Evolutionary conservation across 1,284 basidiomycete genomes (phyloP).

Genomic region (Chalciporus sp.): DNA sequence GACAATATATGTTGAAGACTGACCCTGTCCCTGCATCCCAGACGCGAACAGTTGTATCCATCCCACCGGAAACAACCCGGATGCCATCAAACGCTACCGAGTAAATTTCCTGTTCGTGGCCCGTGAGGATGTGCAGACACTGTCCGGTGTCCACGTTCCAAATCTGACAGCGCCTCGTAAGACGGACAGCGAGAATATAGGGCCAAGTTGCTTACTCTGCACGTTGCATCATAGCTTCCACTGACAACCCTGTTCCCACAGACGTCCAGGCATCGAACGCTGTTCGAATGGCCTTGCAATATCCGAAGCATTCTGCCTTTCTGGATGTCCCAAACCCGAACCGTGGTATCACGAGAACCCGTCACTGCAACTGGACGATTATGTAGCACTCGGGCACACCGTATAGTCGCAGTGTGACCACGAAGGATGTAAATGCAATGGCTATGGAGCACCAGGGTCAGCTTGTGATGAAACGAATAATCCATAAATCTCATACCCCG

Average conservation of each 20-base stretch:
- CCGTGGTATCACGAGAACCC: slow-evolving; percentile 84
- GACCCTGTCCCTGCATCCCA: slow-evolving; percentile 86
- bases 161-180: slow-evolving; percentile 46
- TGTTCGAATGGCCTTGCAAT: slow-evolving; percentile 79
- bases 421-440: slow-evolving; percentile 78
- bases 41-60: slow-evolving; percentile 90
- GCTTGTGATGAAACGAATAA: background rate
- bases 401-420: slow-evolving; percentile 91
- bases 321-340: slow-evolving; percentile 94
- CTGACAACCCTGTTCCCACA: slow-evolving; percentile 81
- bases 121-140: slow-evolving; percentile 84
- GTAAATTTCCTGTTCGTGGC: slow-evolving; percentile 93
- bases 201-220: slow-evolving; percentile 56
- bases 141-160: slow-evolving; percentile 87
- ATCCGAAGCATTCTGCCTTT: slow-evolving; percentile 70
- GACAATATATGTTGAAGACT: slow-evolving; percentile 3
- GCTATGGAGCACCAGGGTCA: slow-evolving; percentile 39
- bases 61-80: slow-evolving; percentile 82
- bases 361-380: slow-evolving; percentile 88
- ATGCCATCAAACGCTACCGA: slow-evolving; percentile 91
- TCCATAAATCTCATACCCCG: slow-evolving; percentile 57
- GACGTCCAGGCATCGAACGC: slow-evolving; percentile 89
- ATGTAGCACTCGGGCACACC: slow-evolving; percentile 89
- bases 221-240: slow-evolving; percentile 89
- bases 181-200: background rate